A percentile compares a stretch with the other conserved stretches of the same genome.
Conservation (phyloP, 2,329 filamentous ascomycete species). For the Xylaria sp. region DNA sequence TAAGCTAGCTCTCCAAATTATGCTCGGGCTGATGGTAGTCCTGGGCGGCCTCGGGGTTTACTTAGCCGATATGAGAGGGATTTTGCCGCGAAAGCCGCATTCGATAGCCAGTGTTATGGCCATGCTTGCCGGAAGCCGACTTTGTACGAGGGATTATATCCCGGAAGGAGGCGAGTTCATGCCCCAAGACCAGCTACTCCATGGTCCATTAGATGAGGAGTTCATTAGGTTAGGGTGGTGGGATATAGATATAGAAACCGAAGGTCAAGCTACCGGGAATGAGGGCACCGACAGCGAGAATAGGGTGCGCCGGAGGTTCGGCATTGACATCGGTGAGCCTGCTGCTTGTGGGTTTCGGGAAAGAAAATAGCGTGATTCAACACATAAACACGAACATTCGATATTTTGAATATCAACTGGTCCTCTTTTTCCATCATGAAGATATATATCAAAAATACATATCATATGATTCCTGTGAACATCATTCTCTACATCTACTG, state of each 20-base stretch:
- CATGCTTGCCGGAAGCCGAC: conserved; percentile 18
- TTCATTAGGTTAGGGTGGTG: neutral
- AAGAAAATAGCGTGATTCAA: neutral
- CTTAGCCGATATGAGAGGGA: conserved; percentile 3
- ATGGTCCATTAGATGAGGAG: neutral
- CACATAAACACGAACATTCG: neutral
- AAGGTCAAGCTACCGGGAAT: neutral
- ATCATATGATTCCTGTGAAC: too few species aligned
- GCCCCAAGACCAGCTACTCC: neutral
- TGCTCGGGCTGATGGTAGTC: conserved; percentile 1
- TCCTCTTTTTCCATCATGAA: too few species aligned
- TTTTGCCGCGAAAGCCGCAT: conserved; percentile 16
- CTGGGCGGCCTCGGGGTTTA: neutral
- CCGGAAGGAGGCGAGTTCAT: neutral
- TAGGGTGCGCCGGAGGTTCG: neutral
- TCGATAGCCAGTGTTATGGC: conserved; percentile 24
- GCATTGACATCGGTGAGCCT: too few species aligned
- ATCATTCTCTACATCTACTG: too few species aligned
- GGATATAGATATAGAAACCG: neutral
- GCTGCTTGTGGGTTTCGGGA: too few species aligned
- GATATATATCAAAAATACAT: too few species aligned
- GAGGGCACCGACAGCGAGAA: neutral
- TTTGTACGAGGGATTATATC: neutral
- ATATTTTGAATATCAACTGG: too few species aligned
- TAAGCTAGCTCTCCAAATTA: neutral